Conservation (phyloP, 371 early-diverging fungal species). For the Blakeslea trispora region DNA sequence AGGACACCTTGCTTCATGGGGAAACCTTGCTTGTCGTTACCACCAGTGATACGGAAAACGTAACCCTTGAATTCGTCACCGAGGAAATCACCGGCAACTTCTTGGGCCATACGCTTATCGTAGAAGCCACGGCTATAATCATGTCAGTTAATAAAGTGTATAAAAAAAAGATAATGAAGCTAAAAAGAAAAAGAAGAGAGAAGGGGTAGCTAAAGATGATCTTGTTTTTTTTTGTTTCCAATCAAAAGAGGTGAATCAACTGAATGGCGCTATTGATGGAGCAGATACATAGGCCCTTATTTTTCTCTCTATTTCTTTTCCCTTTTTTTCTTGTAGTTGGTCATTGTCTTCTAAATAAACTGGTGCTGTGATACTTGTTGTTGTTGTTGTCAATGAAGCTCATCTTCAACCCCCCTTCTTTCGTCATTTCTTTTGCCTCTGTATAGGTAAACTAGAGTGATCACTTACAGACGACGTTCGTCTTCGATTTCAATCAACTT, state of each 20-base stretch:
- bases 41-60: slow-evolving; percentile 99
- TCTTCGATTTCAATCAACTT: slow-evolving; percentile 96
- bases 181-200: no score
- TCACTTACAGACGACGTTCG: slow-evolving; percentile 85
- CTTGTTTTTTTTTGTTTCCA: no score
- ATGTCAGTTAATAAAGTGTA: neutral
- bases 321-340: no score
- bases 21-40: slow-evolving; percentile 99
- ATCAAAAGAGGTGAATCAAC: no score
- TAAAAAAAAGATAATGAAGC: neutral
- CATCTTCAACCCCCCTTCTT: neutral
- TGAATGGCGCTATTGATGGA: no score
- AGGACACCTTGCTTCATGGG: slow-evolving; percentile 98
- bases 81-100: slow-evolving; percentile 95
- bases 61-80: slow-evolving; percentile 99
- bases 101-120: slow-evolving; percentile 97
- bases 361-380: neutral
- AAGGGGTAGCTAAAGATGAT: no score
- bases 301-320: no score
- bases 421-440: no score
- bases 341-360: no score
- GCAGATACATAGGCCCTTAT: no score
- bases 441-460: neutral
- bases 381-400: neutral
- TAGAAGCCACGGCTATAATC: slow-evolving; percentile 88